Conservation (phyloP, 2,329 filamentous ascomycete genomes). For the Zasmidium cellare region DNA sequence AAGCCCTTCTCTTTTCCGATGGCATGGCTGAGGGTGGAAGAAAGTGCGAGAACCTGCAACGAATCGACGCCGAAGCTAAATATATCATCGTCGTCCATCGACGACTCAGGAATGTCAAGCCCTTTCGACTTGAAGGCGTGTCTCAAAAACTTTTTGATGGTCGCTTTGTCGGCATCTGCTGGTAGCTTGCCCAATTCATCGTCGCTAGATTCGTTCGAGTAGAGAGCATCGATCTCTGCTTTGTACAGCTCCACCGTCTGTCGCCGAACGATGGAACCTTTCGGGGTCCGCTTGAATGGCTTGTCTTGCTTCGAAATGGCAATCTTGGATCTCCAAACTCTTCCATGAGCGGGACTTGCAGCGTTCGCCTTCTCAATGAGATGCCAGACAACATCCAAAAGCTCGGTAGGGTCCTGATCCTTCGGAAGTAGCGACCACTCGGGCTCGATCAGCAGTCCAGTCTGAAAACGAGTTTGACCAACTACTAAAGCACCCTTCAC, state of each 20-base stretch:
- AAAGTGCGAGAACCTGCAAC: slow-evolving; percentile 30
- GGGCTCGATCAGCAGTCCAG: slow-evolving; percentile 34
- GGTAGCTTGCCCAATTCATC: slow-evolving; percentile 12
- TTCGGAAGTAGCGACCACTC: slow-evolving; percentile 21
- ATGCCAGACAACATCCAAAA: slow-evolving; percentile 20
- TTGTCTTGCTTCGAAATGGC: slow-evolving; percentile 46
- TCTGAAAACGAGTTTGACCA: slow-evolving; percentile 34
- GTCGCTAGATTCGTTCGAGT: slow-evolving; percentile 31
- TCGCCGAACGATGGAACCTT: slow-evolving; percentile 16
- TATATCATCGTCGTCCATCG: slow-evolving; percentile 30
- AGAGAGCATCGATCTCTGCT: slow-evolving; percentile 51
- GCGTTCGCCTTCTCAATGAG: slow-evolving; percentile 19
- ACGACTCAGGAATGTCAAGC: slow-evolving; percentile 12
- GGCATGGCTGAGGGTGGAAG: slow-evolving; percentile 28
- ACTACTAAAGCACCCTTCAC: slow-evolving; percentile 36
- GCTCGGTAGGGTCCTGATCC: slow-evolving; percentile 14
- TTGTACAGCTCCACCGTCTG: slow-evolving; percentile 37
- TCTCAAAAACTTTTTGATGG: slow-evolving; percentile 18
- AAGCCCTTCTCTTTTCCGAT: slow-evolving; percentile 6
- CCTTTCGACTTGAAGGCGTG: slow-evolving; percentile 18
- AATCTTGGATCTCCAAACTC: slow-evolving; percentile 46
- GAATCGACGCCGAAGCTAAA: slow-evolving; percentile 39
- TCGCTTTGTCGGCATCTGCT: slow-evolving; percentile 17
- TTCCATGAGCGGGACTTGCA: slow-evolving; percentile 35
- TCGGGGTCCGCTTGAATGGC: slow-evolving; percentile 40